A percentile compares a stretch with the other conserved stretches of the same genome.
Conservation (phyloP, 179 eudicot genomes). For the Silene coronaria region DNA sequence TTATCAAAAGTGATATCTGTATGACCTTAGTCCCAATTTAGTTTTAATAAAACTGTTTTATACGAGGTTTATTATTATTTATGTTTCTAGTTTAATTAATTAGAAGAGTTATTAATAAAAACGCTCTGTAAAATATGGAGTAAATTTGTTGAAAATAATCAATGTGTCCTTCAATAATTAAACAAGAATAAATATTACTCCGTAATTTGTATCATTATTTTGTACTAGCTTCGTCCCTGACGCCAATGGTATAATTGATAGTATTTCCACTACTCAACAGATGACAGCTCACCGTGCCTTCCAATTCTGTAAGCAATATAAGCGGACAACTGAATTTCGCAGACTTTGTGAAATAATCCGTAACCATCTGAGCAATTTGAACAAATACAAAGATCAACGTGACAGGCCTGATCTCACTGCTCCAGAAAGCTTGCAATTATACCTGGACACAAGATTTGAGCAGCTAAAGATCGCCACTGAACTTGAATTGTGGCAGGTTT, state of each 20-base stretch:
- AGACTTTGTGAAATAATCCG: constrained; percentile 26
- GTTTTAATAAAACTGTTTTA: too few relatives aligned
- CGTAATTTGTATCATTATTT: too few relatives aligned
- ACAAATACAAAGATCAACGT: constrained; percentile 37
- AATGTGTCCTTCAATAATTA: too few relatives aligned
- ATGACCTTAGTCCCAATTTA: too few relatives aligned
- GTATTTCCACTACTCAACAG: constrained; percentile 32
- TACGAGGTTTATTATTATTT: too few relatives aligned
- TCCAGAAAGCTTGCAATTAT: constrained; percentile 81
- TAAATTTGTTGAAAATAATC: too few relatives aligned
- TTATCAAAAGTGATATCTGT: too few relatives aligned
- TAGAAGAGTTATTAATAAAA: too few relatives aligned
- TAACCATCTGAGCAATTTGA: constrained; percentile 19
- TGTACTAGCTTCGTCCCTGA: too few relatives aligned
- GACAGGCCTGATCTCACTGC: constrained; percentile 86
- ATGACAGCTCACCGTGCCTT: constrained; percentile 95
- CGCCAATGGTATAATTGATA: neutral
- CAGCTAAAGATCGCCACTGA: constrained; percentile 90
- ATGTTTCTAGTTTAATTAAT: too few relatives aligned
- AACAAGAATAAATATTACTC: too few relatives aligned
- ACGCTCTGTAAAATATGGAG: too few relatives aligned
- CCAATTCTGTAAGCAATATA: constrained; percentile 93
- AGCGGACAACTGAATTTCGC: constrained; percentile 55
- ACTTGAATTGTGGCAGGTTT: constrained; percentile 34
- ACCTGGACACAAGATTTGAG: constrained; percentile 88